Evolutionary conservation across 2,329 filamentous ascomycete genomes (phyloP).

Genomic region (Stachybotrys chartarum): DNA sequence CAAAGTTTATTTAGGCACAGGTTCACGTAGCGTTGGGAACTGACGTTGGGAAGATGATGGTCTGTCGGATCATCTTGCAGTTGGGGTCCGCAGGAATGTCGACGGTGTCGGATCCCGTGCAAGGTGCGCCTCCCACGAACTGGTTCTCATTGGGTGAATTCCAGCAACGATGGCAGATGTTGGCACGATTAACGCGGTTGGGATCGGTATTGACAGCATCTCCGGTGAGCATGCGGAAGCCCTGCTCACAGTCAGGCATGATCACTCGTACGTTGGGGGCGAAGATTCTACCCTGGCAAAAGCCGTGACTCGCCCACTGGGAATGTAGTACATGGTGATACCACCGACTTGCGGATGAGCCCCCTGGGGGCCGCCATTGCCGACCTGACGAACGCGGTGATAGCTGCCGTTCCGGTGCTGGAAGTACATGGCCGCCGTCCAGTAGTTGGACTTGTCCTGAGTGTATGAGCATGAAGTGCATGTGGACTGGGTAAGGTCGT

Average conservation of each 20-base stretch:
- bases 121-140: conserved; percentile 42
- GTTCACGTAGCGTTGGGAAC: conserved; percentile 13
- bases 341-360: conserved; percentile 35
- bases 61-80: conserved; percentile 47
- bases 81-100: conserved; percentile 35
- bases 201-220: conserved; percentile 33
- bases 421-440: neutral
- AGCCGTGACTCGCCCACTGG: conserved; percentile 31
- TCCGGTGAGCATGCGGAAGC: conserved; percentile 40
- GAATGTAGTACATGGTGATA: conserved; percentile 36
- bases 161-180: conserved; percentile 42
- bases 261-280: neutral
- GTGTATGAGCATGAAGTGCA: conserved; percentile 1
- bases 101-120: conserved; percentile 41
- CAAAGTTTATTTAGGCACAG: neutral
- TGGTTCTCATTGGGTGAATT: conserved; percentile 36
- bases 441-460: conserved; percentile 1
- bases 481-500: neutral
- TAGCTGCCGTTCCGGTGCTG: neutral
- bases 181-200: conserved; percentile 26
- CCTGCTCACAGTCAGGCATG: conserved; percentile 14
- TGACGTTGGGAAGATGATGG: conserved; percentile 41
- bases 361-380: conserved; percentile 32
- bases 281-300: conserved; percentile 28
- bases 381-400: neutral